Base-by-base conservation (phyloP, 2,329 filamentous ascomycete genomes). In the Aspergillus sp. region DNA sequence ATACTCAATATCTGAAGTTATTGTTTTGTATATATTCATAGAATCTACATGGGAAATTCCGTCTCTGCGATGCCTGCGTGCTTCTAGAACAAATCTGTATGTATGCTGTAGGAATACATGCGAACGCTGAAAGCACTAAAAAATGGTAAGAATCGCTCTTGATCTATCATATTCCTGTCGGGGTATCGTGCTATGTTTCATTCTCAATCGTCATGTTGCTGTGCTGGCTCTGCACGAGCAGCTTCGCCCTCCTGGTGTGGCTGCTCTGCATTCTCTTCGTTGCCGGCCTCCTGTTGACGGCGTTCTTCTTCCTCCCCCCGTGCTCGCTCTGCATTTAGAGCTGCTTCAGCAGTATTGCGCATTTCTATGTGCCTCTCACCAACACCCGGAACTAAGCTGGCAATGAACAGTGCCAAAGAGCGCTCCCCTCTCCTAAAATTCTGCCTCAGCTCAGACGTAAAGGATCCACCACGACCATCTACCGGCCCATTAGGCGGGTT, bases 341-440 rank as follows among this genome's bases (percentile, higher is more conserved):
- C 61, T 12, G 67, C 67, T 49, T 75, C 70, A 11, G 75, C 69
- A 42, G 75, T 74, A 52, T 78, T 74, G 45, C 76, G 69, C 27
- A 76, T 79, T 49, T 73, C 67, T 10, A 83, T 76, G 57, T 81
- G 77, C 6, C 77, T 68, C 57, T 84, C 81, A 0, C 81, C 80
- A 27, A 84, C 70, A 0, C 81, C 81, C 1, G 81, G 81, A 57
- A 81, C 75, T 39, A 84, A 57, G 59, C 77, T 82, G 0, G 79
- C 80, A 30, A 84, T 58, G 47, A 84, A 81, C n/a, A 84, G 65
- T n/a, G 78, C 77, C 33, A 79, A 55, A 1, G 75, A 75, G 32
- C 81, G 69, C 58, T 83, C 80, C 0, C 71, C 59, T 2, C 71
- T 68, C 35, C 76, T 63, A 12, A 79, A 33, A 13, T 52, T 52